phyloP scores from a whole-genome alignment of 768 basidiomycete genomes.

The Russula sp. region DNA sequence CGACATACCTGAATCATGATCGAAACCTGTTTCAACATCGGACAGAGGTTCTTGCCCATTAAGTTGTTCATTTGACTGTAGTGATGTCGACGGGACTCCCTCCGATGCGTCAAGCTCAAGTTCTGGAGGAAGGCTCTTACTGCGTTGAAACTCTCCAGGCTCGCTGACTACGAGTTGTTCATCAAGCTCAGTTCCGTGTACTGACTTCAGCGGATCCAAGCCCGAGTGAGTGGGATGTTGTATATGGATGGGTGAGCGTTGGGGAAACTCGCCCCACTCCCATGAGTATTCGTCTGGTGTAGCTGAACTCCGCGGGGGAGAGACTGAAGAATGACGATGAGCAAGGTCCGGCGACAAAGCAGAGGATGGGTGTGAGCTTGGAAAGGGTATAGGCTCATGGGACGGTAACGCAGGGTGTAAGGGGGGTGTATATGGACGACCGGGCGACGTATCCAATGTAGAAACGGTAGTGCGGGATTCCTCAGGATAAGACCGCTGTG shows the following conservation, averaged over 20 bases:
- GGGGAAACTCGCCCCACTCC: conserved; percentile 92
- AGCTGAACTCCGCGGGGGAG: conserved; percentile 8
- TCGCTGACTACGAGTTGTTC: conserved; percentile 14
- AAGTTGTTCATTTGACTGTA: neutral
- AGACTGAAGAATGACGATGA: neutral
- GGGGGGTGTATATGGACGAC: neutral
- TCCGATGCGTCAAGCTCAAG: conserved; percentile 22
- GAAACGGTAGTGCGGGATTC: neutral
- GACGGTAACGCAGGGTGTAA: conserved; percentile 4
- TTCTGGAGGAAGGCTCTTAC: conserved; percentile 51
- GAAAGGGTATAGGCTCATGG: conserved; percentile 31
- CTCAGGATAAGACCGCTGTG: neutral
- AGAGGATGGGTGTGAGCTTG: conserved; percentile 44
- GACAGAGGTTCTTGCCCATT: neutral
- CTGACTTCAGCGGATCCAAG: neutral
- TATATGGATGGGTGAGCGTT: conserved; percentile 58
- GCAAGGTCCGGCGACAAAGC: conserved; percentile 48
- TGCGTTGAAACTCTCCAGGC: conserved; percentile 34
- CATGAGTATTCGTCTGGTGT: conserved; percentile 69
- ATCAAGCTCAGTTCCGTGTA: conserved; percentile 7
- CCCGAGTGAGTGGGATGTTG: conserved; percentile 32
- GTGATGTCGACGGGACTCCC: neutral
- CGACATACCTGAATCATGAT: neutral
- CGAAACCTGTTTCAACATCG: conserved; percentile 12
- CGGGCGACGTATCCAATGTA: neutral